Percentiles rank a stretch among this genome's conserved stretches.
phyloP scores from a whole-genome alignment of 2,329 filamentous ascomycete species.

The Pezizomycotina sp. region DNA sequence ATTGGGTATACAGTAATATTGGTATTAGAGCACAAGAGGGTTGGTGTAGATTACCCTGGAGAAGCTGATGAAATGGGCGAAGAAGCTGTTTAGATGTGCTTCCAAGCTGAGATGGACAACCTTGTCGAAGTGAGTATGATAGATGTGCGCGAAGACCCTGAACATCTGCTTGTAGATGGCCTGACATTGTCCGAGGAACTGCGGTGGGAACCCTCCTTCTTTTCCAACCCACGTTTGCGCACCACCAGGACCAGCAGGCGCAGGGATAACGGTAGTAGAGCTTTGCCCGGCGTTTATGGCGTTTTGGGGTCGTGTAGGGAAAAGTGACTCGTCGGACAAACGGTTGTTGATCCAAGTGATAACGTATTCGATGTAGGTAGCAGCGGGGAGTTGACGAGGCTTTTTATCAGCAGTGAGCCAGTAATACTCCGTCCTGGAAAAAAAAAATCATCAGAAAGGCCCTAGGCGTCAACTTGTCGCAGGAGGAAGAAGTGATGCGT shows the following conservation, averaged over 20 bases:
- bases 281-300: slow-evolving; percentile 25
- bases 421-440: slow-evolving; percentile 23
- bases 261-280: slow-evolving; percentile 34
- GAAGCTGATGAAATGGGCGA: slow-evolving; percentile 57
- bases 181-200: slow-evolving; percentile 80
- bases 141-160: slow-evolving; percentile 91
- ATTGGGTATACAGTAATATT: too few relatives aligned
- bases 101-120: slow-evolving; percentile 70
- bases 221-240: slow-evolving; percentile 69
- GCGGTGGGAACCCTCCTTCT: slow-evolving; percentile 76
- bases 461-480: slow-evolving; percentile 11
- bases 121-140: slow-evolving; percentile 88
- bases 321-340: slow-evolving; percentile 25
- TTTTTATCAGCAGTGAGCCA: slow-evolving; percentile 26
- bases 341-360: slow-evolving; percentile 26
- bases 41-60: slow-evolving; percentile 19
- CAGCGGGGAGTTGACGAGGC: slow-evolving; percentile 24
- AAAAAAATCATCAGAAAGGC: background rate
- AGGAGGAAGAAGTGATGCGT: slow-evolving; percentile 17
- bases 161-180: slow-evolving; percentile 97
- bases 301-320: slow-evolving; percentile 24
- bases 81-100: slow-evolving; percentile 73
- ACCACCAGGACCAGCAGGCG: slow-evolving; percentile 44
- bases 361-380: slow-evolving; percentile 26
- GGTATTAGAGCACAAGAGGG: background rate